phyloP scores from a whole-genome alignment of 2,329 filamentous ascomycete genomes.

The Alternaria angustiovoidea region DNA sequence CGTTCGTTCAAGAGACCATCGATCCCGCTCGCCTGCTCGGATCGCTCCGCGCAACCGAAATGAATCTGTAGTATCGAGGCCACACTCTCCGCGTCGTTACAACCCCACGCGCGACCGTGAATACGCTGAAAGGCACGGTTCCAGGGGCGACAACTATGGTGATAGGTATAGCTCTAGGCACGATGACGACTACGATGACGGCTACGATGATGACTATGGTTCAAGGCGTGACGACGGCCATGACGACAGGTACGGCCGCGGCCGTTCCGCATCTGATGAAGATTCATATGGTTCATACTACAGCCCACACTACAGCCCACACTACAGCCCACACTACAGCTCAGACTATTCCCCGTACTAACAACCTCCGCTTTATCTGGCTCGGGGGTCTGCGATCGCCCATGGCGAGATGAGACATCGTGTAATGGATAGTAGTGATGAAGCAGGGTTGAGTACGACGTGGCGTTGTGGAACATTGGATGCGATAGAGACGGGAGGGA shows the following conservation, averaged over 20 bases:
- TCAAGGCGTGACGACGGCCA: background rate
- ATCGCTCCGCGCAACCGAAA: background rate
- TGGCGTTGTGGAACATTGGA: background rate
- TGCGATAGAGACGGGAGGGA: background rate
- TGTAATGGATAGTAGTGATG: background rate
- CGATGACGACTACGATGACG: background rate
- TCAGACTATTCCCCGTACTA: background rate
- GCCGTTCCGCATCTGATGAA: background rate
- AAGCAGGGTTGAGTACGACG: background rate
- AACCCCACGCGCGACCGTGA: background rate
- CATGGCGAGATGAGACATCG: background rate
- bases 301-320: background rate
- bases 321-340: background rate
- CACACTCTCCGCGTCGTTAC: background rate
- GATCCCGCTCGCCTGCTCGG: background rate
- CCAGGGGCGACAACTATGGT: background rate
- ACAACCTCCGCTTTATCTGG: background rate
- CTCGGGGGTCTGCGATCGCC: background rate
- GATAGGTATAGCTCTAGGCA: background rate
- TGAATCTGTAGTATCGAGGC: background rate
- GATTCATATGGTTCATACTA: background rate
- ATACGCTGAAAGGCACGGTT: background rate
- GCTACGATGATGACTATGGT: background rate
- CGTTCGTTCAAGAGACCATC: background rate
- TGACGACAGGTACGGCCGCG: background rate